A percentile compares a stretch with the other conserved stretches of the same genome.
Conservation (phyloP, 768 basidiomycete genomes). For the Omphalotus guepiniiformis region DNA sequence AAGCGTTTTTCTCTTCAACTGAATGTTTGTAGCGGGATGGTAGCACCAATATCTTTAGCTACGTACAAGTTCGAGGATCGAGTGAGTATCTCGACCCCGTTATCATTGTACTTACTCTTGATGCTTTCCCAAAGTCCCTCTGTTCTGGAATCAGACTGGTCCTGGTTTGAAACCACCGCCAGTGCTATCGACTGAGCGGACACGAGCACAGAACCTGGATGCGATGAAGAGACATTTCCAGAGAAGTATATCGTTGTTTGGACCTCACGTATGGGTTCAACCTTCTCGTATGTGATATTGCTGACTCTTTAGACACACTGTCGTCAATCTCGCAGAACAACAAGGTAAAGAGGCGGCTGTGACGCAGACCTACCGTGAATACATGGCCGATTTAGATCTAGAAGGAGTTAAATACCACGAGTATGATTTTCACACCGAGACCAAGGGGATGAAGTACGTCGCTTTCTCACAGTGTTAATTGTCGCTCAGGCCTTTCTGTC, state of each 20-base stretch:
- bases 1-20: neutral
- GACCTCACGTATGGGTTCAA: conserved; percentile 57
- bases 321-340: conserved; percentile 89
- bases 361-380: conserved; percentile 73
- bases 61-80: conserved; percentile 89
- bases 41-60: conserved; percentile 75
- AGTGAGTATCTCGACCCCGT: conserved; percentile 43
- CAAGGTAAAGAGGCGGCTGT: conserved; percentile 83
- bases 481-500: neutral
- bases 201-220: conserved; percentile 65
- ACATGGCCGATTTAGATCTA: conserved; percentile 46
- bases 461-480: neutral
- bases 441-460: conserved; percentile 88
- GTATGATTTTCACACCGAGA: conserved; percentile 94
- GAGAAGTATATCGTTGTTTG: conserved; percentile 62
- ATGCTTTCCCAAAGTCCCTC: conserved; percentile 55
- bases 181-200: conserved; percentile 66
- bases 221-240: conserved; percentile 73
- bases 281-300: conserved; percentile 2
- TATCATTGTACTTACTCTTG: neutral
- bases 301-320: conserved; percentile 41
- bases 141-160: conserved; percentile 90
- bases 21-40: conserved; percentile 56
- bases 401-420: conserved; percentile 54
- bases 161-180: conserved; percentile 88